phyloP scores from a whole-genome alignment of 352 stramenopile species.

The Globisporangium okanoganense region DNA sequence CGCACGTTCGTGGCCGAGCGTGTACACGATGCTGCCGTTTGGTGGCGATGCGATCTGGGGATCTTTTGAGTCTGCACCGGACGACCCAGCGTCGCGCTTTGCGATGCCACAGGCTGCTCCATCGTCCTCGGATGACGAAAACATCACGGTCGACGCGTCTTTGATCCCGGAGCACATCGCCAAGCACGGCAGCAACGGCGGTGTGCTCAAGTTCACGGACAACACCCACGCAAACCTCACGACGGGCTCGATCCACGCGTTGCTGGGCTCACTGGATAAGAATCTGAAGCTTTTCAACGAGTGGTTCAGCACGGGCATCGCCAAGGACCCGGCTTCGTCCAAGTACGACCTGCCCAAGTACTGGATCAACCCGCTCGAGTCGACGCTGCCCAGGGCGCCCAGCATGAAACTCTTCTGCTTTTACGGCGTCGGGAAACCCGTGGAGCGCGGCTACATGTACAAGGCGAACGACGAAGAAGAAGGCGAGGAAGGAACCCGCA shows the following conservation, averaged over 20 bases:
- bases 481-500: slow-evolving; percentile 18
- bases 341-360: slow-evolving; percentile 62
- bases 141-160: slow-evolving; percentile 23
- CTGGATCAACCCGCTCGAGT: slow-evolving; percentile 88
- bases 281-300: slow-evolving; percentile 42
- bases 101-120: slow-evolving; percentile 28
- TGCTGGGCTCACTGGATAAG: slow-evolving; percentile 44
- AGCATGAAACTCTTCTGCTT: slow-evolving; percentile 94
- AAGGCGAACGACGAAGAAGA: slow-evolving; percentile 36
- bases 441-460: slow-evolving; percentile 84
- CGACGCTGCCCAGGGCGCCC: slow-evolving; percentile 85
- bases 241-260: slow-evolving; percentile 34
- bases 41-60: slow-evolving; percentile 91
- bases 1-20: slow-evolving; percentile 69
- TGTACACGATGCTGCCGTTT: slow-evolving; percentile 92
- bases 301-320: slow-evolving; percentile 41
- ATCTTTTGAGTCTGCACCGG: slow-evolving; percentile 37
- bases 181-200: slow-evolving; percentile 43
- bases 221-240: slow-evolving; percentile 53
- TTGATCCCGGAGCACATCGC: slow-evolving; percentile 41
- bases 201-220: slow-evolving; percentile 57
- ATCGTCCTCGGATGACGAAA: slow-evolving; percentile 16
- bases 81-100: slow-evolving; percentile 63
- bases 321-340: slow-evolving; percentile 23
- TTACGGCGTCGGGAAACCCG: slow-evolving; percentile 91